Base-by-base conservation (phyloP, 768 basidiomycete genomes). In the Pisolithus orientalis region DNA sequence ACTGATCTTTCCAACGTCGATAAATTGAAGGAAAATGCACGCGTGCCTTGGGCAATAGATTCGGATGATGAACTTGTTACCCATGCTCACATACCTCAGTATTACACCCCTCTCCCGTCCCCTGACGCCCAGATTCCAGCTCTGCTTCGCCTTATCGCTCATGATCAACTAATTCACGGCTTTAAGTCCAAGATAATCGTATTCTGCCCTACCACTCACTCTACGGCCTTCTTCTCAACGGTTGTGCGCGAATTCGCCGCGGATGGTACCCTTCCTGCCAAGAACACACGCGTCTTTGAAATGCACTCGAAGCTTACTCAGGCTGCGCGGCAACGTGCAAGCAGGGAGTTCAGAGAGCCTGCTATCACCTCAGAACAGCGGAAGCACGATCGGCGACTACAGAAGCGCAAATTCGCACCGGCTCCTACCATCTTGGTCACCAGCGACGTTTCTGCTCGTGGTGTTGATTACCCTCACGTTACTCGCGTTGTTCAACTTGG, bases 401-500 rank as follows among this genome's bases (percentile, higher is more conserved):
- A 11, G 13, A 9, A 13, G 11, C 2, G 81, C 85, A 56, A 74
- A 57, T 6, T 4, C 9, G 13, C 34, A 16, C 63, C 69, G 2
- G 74, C 74, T 5, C 78, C 83, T 0, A 72, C 80, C 2, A 72
- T 96, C 29, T 79, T 95, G 48, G 75, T 96, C 58, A 87, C 84
- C 4, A 93, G 91, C 1, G 93, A 95, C 58, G 84, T 95, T 5
- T 93, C 90, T 28, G 90, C 91, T 21, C 81, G 91, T 52, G 90
- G 90, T 14, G 80, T 94, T 43, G 90, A 95, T 66, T 95, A 94
- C 65, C 91, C 91, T 7, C 82, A 80, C 17, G 88, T 94, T 21
- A 90, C 90, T 0, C 83, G 93, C 38, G 87, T 94, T 55, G 87
- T 98, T 57, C 96, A 97, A 66, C 75, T 99, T 47, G 94, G 95